Percentiles rank a stretch among this genome's conserved stretches.
phyloP scores from a whole-genome alignment of 192 early-diverging fungal species.

The Coemansia sp. region DNA sequence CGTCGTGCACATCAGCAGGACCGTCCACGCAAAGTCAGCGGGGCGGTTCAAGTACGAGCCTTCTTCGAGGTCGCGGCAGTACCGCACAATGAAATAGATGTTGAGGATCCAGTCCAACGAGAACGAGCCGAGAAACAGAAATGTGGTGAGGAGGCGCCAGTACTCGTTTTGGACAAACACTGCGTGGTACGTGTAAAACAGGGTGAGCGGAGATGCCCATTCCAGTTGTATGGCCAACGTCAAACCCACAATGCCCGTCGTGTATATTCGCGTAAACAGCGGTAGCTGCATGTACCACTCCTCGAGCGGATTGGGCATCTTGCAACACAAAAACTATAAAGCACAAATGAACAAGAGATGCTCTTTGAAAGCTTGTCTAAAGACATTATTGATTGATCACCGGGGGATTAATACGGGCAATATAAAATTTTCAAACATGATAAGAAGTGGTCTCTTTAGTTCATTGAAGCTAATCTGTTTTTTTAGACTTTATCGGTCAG shows the following conservation, averaged over 20 bases:
- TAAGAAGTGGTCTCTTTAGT: not conserved
- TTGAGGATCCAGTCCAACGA: slow-evolving; percentile 92
- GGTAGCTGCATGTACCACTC: slow-evolving; percentile 92
- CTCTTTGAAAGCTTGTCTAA: not conserved
- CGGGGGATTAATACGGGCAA: not conserved
- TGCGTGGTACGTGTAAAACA: slow-evolving; percentile 76
- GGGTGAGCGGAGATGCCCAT: slow-evolving; percentile 71
- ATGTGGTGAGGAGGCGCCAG: slow-evolving; percentile 90
- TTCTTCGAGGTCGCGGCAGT: slow-evolving; percentile 91
- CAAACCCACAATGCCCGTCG: slow-evolving; percentile 71
- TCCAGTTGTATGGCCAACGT: slow-evolving; percentile 88
- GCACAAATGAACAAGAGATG: not conserved
- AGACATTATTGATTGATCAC: not conserved
- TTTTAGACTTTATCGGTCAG: not conserved
- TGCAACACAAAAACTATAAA: not conserved
- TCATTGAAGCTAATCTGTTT: not conserved
- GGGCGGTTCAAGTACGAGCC: slow-evolving; percentile 85
- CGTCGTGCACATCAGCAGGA: slow-evolving; percentile 62
- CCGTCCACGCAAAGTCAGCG: slow-evolving; percentile 91
- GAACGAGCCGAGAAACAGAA: slow-evolving; percentile 89
- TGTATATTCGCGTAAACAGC: slow-evolving; percentile 77
- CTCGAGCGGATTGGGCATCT: slow-evolving; percentile 64
- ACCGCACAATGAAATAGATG: slow-evolving; percentile 84
- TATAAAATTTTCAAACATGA: not conserved
- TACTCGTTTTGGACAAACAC: slow-evolving; percentile 74